These are phyloP conservation scores for Zygnema cylindricum DNA, from an alignment of 139 green algal genomes.

Conservation along the genomic window DNA sequence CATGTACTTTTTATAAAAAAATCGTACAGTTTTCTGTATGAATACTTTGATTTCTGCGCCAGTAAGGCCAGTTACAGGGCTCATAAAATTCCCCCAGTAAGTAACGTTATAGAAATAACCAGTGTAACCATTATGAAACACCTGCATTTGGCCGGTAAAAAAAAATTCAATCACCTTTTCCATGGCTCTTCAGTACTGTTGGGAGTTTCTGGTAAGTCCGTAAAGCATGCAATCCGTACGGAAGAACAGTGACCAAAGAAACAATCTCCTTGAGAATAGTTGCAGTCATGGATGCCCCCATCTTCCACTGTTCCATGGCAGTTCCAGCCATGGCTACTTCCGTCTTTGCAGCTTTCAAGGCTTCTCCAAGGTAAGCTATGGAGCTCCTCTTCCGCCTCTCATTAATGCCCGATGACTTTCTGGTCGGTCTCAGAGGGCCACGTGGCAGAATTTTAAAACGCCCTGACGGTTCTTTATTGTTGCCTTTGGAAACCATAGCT, in stretches of 20 bases:
- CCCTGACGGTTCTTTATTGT: background rate
- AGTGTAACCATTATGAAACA: too few species aligned
- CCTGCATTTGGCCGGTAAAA: too few species aligned
- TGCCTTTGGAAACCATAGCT: background rate
- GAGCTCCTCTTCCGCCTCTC: background rate
- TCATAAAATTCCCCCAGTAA: too few species aligned
- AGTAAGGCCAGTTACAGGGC: too few species aligned
- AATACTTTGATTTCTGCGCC: too few species aligned
- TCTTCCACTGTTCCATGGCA: background rate
- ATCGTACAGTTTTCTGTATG: too few species aligned
- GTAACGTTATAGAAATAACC: too few species aligned
- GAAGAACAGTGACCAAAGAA: background rate
- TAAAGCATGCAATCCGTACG: background rate
- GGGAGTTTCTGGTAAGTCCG: background rate
- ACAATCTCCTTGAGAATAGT: background rate
- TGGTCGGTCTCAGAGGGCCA: background rate
- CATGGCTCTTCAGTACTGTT: background rate
- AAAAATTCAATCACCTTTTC: background rate
- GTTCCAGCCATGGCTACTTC: background rate
- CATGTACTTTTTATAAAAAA: too few species aligned
- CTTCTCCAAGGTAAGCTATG: background rate
- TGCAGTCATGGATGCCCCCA: background rate
- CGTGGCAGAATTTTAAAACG: background rate
- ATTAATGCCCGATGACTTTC: background rate
- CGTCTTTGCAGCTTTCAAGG: background rate